These are phyloP conservation scores for Coemansia sp. DNA, from an alignment of 192 early-diverging fungal species.

Conservation along the genomic window DNA sequence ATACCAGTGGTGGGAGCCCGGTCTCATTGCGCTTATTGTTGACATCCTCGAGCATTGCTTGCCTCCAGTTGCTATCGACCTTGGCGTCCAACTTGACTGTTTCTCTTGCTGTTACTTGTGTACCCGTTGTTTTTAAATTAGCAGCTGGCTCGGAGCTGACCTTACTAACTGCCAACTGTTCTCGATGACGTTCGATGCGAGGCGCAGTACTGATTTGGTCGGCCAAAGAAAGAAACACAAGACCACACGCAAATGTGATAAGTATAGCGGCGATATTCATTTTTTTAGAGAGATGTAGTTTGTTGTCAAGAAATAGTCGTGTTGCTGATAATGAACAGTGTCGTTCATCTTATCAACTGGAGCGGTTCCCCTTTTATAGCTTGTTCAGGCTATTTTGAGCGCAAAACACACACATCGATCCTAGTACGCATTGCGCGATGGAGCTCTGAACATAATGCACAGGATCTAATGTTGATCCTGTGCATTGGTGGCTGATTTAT, in stretches of 20 bases:
- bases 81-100: neutral
- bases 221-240: neutral
- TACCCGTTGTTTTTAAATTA: neutral
- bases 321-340: neutral
- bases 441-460: neutral
- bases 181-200: neutral
- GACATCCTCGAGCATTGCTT: constrained; percentile 17
- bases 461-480: neutral
- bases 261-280: neutral
- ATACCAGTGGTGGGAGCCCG: neutral
- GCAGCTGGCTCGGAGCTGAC: neutral
- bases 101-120: neutral
- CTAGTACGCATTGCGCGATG: neutral
- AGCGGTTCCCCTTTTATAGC: neutral
- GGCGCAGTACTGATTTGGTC: neutral
- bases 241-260: neutral
- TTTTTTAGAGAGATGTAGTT: no score
- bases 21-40: constrained; percentile 14
- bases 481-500: neutral
- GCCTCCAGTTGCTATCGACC: constrained; percentile 12
- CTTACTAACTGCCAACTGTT: neutral
- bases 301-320: neutral
- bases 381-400: neutral
- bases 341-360: neutral
- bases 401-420: neutral